Evolutionary conservation across 169 alveolate species (phyloP), one percentile per base, ranked within the genome.

Genomic region (Theileria orientalis): DNA sequence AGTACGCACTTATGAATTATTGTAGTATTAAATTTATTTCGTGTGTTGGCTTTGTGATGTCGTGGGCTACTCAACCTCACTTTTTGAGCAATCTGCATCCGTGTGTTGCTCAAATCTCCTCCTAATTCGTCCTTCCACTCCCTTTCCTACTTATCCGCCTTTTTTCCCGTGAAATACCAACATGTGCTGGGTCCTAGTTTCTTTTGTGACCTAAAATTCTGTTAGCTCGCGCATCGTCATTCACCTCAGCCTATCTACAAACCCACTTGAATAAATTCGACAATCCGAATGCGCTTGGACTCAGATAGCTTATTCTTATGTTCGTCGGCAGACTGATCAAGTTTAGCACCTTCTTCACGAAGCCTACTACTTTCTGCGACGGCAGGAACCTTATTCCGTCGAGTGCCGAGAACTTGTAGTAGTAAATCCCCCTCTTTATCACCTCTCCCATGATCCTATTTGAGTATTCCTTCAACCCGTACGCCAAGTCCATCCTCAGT

Each of bases 271-370:
- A 72, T 7, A 56, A 32, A 62, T 79, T 79, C 30, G 87, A 79
- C 37, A 79, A 42, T 33, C 87, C 87, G 41, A 79, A 79, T 7
- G 87, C 87, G 2, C 67, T 27, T 1, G 83, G 83, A 49, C 87
- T 79, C 19, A 79, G 66, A 40, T 79, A 79, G 60, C 51, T 44
- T 27, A 79, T 25, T 14, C 74, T 33, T n/a, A 79, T 72, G 29
- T 51, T 64, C 62, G 69, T 51, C 2, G 87, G 87, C 0, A 79
- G 33, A 67, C 40, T 79, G 21, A 79, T 25, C 42, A 7, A 52
- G n/a, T 41, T 19, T 23, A 70, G 14, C 60, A 37, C 19, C 69
- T 54, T 79, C 14, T 51, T 30, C 21, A 79, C 32, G 29, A 40
- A 42, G 16, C 78, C 44, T 11, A 66, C 42, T 21, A 72, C 29